phyloP scores from a whole-genome alignment of 169 alveolate genomes.

The Babesia microti region DNA sequence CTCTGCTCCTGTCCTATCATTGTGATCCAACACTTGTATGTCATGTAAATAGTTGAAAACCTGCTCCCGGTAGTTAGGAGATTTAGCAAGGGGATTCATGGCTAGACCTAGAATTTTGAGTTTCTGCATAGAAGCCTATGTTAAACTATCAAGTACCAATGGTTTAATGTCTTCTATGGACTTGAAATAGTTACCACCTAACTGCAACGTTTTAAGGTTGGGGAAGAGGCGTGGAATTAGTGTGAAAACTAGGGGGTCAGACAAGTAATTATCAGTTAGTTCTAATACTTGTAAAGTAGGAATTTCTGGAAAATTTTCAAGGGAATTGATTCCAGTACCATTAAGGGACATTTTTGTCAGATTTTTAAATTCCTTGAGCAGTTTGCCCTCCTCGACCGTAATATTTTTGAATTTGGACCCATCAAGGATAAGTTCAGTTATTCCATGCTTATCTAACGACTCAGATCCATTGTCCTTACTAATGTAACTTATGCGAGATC shows the following conservation, averaged over 20 bases:
- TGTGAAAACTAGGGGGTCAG: slow-evolving; percentile 60
- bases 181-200: slow-evolving; percentile 77
- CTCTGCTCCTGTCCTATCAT: slow-evolving; percentile 71
- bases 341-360: slow-evolving; percentile 68
- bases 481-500: slow-evolving; percentile 41
- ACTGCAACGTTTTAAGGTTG: slow-evolving; percentile 67
- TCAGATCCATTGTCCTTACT: slow-evolving; percentile 43
- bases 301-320: slow-evolving; percentile 65
- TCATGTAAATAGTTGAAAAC: slow-evolving; percentile 68
- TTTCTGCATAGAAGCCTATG: slow-evolving; percentile 42
- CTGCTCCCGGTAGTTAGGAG: slow-evolving; percentile 62
- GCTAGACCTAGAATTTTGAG: slow-evolving; percentile 70
- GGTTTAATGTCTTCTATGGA: slow-evolving; percentile 58
- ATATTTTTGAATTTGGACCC: slow-evolving; percentile 63
- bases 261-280: slow-evolving; percentile 73
- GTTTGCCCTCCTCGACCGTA: slow-evolving; percentile 55
- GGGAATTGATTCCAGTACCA: slow-evolving; percentile 72
- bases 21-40: slow-evolving; percentile 68
- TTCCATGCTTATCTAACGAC: slow-evolving; percentile 47
- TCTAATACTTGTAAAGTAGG: slow-evolving; percentile 70
- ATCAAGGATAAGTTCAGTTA: slow-evolving; percentile 70
- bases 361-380: slow-evolving; percentile 57
- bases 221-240: slow-evolving; percentile 59
- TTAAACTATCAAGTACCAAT: slow-evolving; percentile 29
- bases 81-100: slow-evolving; percentile 73